phyloP scores from a whole-genome alignment of 1,284 basidiomycete genomes.

The Pterula multifida region DNA sequence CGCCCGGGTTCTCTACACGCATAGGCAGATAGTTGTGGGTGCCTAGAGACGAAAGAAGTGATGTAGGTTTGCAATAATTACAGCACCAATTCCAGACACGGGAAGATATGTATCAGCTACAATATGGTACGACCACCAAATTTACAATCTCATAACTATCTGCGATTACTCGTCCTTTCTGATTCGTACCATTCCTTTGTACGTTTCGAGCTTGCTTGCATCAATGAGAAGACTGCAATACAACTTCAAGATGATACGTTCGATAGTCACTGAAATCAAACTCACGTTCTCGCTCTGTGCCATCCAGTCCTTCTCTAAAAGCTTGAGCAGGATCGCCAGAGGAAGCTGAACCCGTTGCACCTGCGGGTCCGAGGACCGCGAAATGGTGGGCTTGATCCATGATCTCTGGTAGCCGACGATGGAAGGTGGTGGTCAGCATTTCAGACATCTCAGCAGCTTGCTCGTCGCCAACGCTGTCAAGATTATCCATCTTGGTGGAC shows the following conservation, averaged over 20 bases:
- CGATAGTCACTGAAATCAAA: conserved; percentile 12
- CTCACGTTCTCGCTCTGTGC: conserved; percentile 78
- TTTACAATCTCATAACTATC: too few species aligned
- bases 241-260: conserved; percentile 1
- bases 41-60: too few species aligned
- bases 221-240: conserved; percentile 64
- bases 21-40: too few species aligned
- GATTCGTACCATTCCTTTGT: conserved; percentile 85
- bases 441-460: conserved; percentile 58
- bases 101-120: too few species aligned
- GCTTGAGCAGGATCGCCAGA: conserved; percentile 51
- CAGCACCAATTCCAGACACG: too few species aligned
- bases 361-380: conserved; percentile 55
- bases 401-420: conserved; percentile 64
- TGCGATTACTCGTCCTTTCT: conserved; percentile 40
- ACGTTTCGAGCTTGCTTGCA: conserved; percentile 67
- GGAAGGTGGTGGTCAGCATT: conserved; percentile 66
- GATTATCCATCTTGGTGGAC: background rate
- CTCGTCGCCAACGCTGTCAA: conserved; percentile 56
- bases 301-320: conserved; percentile 83
- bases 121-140: too few species aligned
- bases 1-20: too few species aligned
- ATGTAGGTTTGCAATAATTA: too few species aligned
- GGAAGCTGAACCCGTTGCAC: conserved; percentile 37
- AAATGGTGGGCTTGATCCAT: conserved; percentile 89